Base-by-base conservation (phyloP, 2,329 filamentous ascomycete genomes). In the Helicocarpus griseus region DNA sequence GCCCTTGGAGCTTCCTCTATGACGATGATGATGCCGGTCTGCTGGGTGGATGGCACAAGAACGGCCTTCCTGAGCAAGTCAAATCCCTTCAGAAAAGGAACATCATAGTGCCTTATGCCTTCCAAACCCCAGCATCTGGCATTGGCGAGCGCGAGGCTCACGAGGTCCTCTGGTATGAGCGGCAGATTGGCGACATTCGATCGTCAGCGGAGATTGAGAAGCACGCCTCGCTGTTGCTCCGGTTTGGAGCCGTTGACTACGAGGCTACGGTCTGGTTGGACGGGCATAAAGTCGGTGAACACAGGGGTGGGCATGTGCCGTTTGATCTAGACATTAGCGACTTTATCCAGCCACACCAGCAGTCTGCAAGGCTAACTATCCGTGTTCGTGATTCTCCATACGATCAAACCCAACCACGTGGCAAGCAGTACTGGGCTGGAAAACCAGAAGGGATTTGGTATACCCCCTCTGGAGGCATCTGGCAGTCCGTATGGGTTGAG, bases 401-500 rank as follows among this genome's bases (percentile, higher is more conserved):
- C 53, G 82, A 86, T 54, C 66, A 85, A 6, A 76, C 77, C 0
- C 82, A 86, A 62, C 83, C 80, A 1, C 73, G 83, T 29, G 83
- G 83, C 0, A 86, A 86, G 63, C 83, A 86, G 64, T 76, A 85
- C 64, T 83, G 85, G 67, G 76, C 75, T 0, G 65, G 76, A 1
- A 69, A 69, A 0, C 78, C 78, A 0, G 75, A 72, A 7, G 78
- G 82, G 57, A 87, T 87, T 50, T 87, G 84, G 63, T 87, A 87
- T 61, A 81, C 81, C 0, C 80, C 85, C 0, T 86, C 82, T 56
- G 83, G 81, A 17, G 85, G 85, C 1, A 87, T 88, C 54, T 88
- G 85, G 85, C 82, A 85, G 60, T 76, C 76, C n/a, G 83, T 87
- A 0, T 88, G 84, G 85, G 62, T 87, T 5, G 80, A 85, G 61